phyloP scores from a whole-genome alignment of 1,139 yeast genomes.

The Lodderomyces beijingensis region DNA sequence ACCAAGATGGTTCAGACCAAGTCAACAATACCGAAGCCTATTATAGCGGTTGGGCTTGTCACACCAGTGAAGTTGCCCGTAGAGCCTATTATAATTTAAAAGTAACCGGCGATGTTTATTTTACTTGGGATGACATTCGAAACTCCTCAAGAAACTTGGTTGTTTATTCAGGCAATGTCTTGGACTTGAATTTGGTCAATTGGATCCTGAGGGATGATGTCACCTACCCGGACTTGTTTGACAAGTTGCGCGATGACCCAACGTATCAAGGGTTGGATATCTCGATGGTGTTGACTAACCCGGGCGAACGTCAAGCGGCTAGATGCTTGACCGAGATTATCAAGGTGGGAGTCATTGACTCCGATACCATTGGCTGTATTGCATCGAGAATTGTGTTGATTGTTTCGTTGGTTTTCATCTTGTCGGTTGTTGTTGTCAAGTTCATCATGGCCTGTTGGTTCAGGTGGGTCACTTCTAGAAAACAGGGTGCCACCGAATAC shows the following conservation, averaged over 20 bases:
- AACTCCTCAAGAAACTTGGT: constrained; percentile 72
- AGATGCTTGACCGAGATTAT: constrained; percentile 83
- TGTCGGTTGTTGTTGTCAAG: constrained; percentile 71
- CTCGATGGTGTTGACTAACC: constrained; percentile 67
- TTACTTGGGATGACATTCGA: constrained; percentile 82
- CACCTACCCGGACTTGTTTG: constrained; percentile 68
- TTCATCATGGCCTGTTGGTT: constrained; percentile 85
- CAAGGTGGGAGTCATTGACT: constrained; percentile 85
- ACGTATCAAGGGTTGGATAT: constrained; percentile 73
- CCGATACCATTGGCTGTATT: constrained; percentile 92
- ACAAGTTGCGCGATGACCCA: constrained; percentile 52
- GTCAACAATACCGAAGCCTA: constrained; percentile 60
- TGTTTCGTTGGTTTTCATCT: constrained; percentile 76
- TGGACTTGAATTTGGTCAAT: constrained; percentile 70
- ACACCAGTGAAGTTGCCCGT: constrained; percentile 70
- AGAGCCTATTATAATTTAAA: constrained; percentile 58
- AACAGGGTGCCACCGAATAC: constrained; percentile 72
- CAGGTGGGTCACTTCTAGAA: constrained; percentile 73
- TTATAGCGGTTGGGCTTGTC: constrained; percentile 89
- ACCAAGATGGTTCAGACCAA: constrained; percentile 64
- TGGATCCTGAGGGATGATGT: constrained; percentile 72
- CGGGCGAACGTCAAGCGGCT: constrained; percentile 66
- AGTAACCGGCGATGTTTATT: constrained; percentile 72
- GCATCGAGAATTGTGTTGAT: constrained; percentile 82
- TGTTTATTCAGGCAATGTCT: constrained; percentile 83